A percentile compares a stretch with the other conserved stretches of the same genome.
phyloP scores from a whole-genome alignment of 208 protist species.

The Crithidia brevicula region DNA sequence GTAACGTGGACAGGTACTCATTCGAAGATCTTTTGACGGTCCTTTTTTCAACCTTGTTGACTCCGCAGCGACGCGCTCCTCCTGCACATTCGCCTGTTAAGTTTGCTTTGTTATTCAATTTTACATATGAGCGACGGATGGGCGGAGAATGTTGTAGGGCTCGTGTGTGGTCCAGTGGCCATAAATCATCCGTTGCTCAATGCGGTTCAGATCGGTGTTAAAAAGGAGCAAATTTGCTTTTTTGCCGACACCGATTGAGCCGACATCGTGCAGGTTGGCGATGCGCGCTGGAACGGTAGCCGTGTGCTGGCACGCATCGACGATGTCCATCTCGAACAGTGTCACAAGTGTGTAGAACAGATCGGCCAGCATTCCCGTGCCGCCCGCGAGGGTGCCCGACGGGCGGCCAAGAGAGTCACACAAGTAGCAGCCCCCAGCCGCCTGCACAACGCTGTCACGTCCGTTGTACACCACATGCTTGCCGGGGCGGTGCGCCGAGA shows the following conservation, averaged over 20 bases:
- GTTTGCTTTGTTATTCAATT: too few species aligned
- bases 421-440: slow-evolving; percentile 62
- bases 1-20: too few species aligned
- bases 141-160: slow-evolving; percentile 51
- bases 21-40: too few species aligned
- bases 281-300: slow-evolving; percentile 70
- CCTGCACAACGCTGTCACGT: slow-evolving; percentile 54
- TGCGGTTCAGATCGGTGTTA: slow-evolving; percentile 52
- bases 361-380: slow-evolving; percentile 64
- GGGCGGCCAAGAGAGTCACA: slow-evolving; percentile 57
- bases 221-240: slow-evolving; percentile 69
- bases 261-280: slow-evolving; percentile 53
- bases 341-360: slow-evolving; percentile 68
- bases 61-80: too few species aligned
- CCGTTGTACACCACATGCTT: slow-evolving; percentile 71
- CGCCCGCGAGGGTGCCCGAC: slow-evolving; percentile 56
- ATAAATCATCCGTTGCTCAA: slow-evolving; percentile 61
- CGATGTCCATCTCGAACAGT: slow-evolving; percentile 58
- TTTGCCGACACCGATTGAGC: slow-evolving; percentile 46
- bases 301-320: slow-evolving; percentile 54
- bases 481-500: slow-evolving; percentile 56
- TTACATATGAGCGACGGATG: slow-evolving; percentile 63
- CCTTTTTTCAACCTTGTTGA: too few species aligned
- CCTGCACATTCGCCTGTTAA: too few species aligned
- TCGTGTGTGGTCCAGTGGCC: slow-evolving; percentile 48